A percentile compares a stretch with the other conserved stretches of the same genome.
Evolutionary conservation across 176 grass and related monocot species (phyloP).

Genomic region (Chrysopogon serrulatus): DNA sequence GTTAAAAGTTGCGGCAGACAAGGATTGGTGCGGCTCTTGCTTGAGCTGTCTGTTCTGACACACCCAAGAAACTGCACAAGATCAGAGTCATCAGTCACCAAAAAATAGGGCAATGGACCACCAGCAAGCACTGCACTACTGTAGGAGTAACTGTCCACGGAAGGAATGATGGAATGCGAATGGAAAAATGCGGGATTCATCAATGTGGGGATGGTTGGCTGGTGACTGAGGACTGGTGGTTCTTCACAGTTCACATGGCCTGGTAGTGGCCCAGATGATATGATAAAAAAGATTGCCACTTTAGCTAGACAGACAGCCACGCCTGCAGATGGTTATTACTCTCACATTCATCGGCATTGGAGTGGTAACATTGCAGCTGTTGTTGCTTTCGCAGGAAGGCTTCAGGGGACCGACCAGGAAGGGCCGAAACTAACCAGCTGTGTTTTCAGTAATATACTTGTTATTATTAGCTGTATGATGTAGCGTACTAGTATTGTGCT

Average conservation of each 20-base stretch:
- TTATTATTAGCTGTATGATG: too few relatives aligned
- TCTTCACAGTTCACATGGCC: not conserved
- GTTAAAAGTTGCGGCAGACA: not conserved
- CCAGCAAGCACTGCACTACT: not conserved
- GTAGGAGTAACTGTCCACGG: not conserved
- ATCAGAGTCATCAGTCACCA: not conserved
- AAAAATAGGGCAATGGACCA: constrained; percentile 14
- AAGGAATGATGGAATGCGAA: not conserved
- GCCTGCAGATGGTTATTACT: not conserved
- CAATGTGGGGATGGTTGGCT: not conserved
- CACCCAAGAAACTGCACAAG: not conserved
- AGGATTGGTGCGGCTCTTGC: not conserved
- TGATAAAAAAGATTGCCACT: constrained; percentile 3
- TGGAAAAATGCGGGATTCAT: not conserved
- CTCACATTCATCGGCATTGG: not conserved
- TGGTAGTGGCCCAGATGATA: not conserved
- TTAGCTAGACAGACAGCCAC: not conserved
- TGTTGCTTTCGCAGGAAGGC: constrained; percentile 21
- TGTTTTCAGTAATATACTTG: too few relatives aligned
- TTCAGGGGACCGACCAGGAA: not conserved
- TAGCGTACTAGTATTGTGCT: too few relatives aligned
- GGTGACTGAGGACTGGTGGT: too few relatives aligned
- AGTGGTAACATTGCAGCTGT: not conserved
- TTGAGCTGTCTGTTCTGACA: not conserved
- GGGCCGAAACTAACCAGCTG: too few relatives aligned